Base-by-base conservation (phyloP, 306 rosid species). In the Benincasa hispida region DNA sequence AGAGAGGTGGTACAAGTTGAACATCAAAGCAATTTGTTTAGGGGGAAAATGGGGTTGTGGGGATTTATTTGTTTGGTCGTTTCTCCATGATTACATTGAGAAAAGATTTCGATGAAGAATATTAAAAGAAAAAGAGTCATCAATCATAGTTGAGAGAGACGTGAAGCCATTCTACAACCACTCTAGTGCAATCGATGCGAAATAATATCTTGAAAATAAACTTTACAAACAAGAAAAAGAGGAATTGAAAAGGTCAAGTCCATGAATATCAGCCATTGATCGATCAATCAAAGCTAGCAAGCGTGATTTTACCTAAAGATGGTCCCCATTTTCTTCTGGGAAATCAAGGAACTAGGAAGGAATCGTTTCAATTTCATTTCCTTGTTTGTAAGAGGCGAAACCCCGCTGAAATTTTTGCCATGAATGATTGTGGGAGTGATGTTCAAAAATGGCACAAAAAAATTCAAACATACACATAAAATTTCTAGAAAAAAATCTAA, bases 121-220 rank as follows among this genome's bases (percentile, higher is more conserved):
- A 28, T 28, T 28, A 59, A 59, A 59, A 59, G 17, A 63, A 66
- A 34, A 35, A 13, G 3, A 39, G 34, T 14, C 54, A 41, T 68
- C 55, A 68, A 21, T 41, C 55, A 37, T 42, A 13, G 34, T 14
- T 72, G 76, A 72, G 59, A 72, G 59, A 72, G 76, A 72, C 76
- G 17, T 63, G 67, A 41, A 65, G 30, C 25, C 60, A 72, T 37
- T 50, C 37, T 11, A 11, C 53, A 39, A 74, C 58, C 75, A 75
- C 56, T 75, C 66, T 5, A 10, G 22, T 7, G 41, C 42, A 9
- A 24, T 35, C 22, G 27, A 77, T 63, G 59, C 12, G 53, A 53
- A 25, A 78, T 22, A 57, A 15, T 32, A 77, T 28, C n/a, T 30
- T 30, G 19, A 50, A 50, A 17, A 45, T 22, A 8, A 8, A 19